Base-by-base conservation (phyloP, 1,284 basidiomycete species). In the Inonotus hispidus region DNA sequence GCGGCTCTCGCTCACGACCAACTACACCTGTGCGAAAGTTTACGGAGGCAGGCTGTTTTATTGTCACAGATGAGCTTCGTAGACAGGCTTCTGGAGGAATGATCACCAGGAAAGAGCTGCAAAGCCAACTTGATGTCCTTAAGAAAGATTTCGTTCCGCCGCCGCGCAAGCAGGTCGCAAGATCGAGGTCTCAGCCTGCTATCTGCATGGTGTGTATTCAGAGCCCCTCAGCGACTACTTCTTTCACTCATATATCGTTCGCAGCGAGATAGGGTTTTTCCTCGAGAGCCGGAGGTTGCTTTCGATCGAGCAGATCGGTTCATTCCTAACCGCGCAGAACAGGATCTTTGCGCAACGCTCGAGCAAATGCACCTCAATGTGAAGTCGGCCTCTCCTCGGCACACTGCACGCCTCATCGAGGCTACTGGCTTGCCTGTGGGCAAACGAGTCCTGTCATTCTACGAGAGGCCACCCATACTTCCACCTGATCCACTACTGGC, bases 371-470 rank as follows among this genome's bases (percentile, higher is more conserved):
- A 82, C 37, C 76, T 89, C 49, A 83, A 85, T 65, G 76, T 82
- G 1, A 77, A 82, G 50, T 78, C 81, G 2, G 76, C 81, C 13
- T 91, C 87, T 0, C 90, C 89, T 0, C 82, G 84, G 0, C 90
- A 92, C 68, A 89, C 89, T 0, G 86, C 87, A 2, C 82, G 90
- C 32, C 80, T 92, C 23, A 85, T 82, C 7, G 84, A 81, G 1
- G 90, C 90, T 0, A 82, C 88, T 0, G 89, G 88, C 29, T 80
- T 92, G 6, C 83, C 85, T 11, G 73, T 90, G 56, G 88, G 87
- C 67, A 82, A 85, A 27, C 85, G 90, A 32, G 84, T 93, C 23
- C 78, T 93, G 3, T 83, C 87, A 1, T 93, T 90, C 71, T 86
- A 90, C 68, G 88, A 92, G 69, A 81, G 82, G 16, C 90, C 90